Evolutionary conservation across 2,329 filamentous ascomycete species (phyloP), one percentile per base, ranked within the genome.

Genomic region (Fusarium zealandicum): DNA sequence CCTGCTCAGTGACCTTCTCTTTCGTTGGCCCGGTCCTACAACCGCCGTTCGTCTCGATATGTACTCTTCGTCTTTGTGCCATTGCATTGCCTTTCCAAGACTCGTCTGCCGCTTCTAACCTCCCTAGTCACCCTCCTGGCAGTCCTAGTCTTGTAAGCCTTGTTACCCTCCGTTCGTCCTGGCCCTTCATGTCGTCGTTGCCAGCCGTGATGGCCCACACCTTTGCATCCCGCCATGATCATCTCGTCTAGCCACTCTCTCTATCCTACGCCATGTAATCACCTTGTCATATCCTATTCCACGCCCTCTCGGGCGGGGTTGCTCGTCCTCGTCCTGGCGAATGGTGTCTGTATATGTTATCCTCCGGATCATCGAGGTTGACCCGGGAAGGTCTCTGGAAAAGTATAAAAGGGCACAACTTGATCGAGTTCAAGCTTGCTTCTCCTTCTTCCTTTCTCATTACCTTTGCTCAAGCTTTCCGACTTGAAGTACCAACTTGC

Each of bases 381-480:
- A 64, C 71, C 66, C 57, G 64, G 70, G 69, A 70, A 65, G 70
- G 67, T 64, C 63, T 59, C 56, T 56, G 69, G 71, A 83, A 79
- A 82, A 79, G 77, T 87, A 88, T 88, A 88, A 88, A 87, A 85
- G 76, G 82, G 73, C 71, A 69, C 68, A 70, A 75, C 73, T 74
- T 81, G 75, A 75, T 80, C 78, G 65, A 72, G 68, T 71, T 73
- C 68, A 68, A 66, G 65, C 59, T 59, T 52, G 70, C 70, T 76
- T 72, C 72, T 82, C 77, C 75, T 80, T 82, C 78, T 79, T 83
- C 76, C 76, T 80, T 80, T 79, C 75, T 73, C 73, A 73, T 75
- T 69, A 69, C 63, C 69, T 63, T 57, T 46, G 54, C 57, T 43
- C 39, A 44, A 57, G 18, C 66, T 60, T 48, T 44, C 31, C 45